Conservation (phyloP, 352 stramenopile species). For the Pseudoperonospora humuli region DNA sequence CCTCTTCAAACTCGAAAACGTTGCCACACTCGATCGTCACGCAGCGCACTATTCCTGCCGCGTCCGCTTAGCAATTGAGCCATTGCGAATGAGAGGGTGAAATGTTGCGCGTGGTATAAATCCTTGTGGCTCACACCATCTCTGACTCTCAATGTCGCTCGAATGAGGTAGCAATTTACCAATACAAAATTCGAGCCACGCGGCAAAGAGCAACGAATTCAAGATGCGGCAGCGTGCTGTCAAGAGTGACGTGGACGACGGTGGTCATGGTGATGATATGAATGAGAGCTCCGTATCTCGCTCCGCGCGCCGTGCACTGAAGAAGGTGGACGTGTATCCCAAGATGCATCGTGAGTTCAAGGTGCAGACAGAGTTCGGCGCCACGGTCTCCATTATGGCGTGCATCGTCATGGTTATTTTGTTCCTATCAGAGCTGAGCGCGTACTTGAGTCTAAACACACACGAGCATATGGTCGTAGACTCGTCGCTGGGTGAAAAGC, state of each 20-base stretch:
- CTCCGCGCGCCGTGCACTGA: slow-evolving; percentile 54
- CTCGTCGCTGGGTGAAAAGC: slow-evolving; percentile 90
- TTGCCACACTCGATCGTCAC: not conserved
- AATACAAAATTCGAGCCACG: too few species aligned
- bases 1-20: not conserved
- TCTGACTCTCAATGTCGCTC: slow-evolving; percentile 3
- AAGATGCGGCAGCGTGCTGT: slow-evolving; percentile 58
- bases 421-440: slow-evolving; percentile 70
- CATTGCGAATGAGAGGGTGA: too few species aligned
- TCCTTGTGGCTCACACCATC: slow-evolving; percentile 3
- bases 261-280: slow-evolving; percentile 14
- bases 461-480: slow-evolving; percentile 95
- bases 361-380: slow-evolving; percentile 91
- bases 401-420: slow-evolving; percentile 16
- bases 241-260: slow-evolving; percentile 58
- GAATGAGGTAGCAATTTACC: slow-evolving; percentile 4
- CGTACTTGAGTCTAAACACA: slow-evolving; percentile 72
- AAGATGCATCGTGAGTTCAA: slow-evolving; percentile 95
- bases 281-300: slow-evolving; percentile 32
- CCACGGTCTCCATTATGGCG: slow-evolving; percentile 27
- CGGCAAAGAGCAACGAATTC: too few species aligned
- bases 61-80: slow-evolving; percentile 12
- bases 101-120: too few species aligned
- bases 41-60: not conserved
- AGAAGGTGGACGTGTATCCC: slow-evolving; percentile 89